Percentiles rank a stretch among this genome's conserved stretches.
phyloP scores from a whole-genome alignment of 208 protist species.

The Angomonas deanei region DNA sequence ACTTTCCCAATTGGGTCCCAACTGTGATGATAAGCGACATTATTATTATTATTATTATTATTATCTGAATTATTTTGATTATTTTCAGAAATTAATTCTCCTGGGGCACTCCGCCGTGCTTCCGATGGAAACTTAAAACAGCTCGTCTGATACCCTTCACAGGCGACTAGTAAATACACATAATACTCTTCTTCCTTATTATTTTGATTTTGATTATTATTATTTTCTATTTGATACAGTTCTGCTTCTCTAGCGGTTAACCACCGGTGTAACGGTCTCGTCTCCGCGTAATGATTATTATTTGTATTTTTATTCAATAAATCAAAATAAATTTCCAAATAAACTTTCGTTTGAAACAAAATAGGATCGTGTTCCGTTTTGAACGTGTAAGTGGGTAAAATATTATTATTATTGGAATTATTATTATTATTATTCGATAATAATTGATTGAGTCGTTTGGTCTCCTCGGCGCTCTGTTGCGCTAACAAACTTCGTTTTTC shows the following conservation, averaged over 20 bases:
- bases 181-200: conserved; percentile 37
- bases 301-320: conserved; percentile 23
- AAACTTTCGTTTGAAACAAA: conserved; percentile 70
- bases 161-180: conserved; percentile 78
- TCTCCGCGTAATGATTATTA: conserved; percentile 4
- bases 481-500: conserved; percentile 48
- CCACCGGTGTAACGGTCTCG: conserved; percentile 77
- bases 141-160: conserved; percentile 76
- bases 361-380: conserved; percentile 57
- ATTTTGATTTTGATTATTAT: background rate
- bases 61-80: background rate
- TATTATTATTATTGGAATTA: background rate
- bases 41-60: conserved; percentile 14
- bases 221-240: background rate
- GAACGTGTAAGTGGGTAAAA: conserved; percentile 17
- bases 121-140: conserved; percentile 71
- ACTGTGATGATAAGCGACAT: conserved; percentile 32
- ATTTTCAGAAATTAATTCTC: background rate
- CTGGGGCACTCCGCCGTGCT: conserved; percentile 7
- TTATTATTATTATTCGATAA: background rate
- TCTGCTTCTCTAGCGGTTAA: conserved; percentile 61
- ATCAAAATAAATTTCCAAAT: conserved; percentile 67
- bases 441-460: conserved; percentile 40
- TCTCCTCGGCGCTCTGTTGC: conserved; percentile 26
- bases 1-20: conserved; percentile 67